Conservation (phyloP, 352 stramenopile genomes). For the Globisporangium megalacanthum region DNA sequence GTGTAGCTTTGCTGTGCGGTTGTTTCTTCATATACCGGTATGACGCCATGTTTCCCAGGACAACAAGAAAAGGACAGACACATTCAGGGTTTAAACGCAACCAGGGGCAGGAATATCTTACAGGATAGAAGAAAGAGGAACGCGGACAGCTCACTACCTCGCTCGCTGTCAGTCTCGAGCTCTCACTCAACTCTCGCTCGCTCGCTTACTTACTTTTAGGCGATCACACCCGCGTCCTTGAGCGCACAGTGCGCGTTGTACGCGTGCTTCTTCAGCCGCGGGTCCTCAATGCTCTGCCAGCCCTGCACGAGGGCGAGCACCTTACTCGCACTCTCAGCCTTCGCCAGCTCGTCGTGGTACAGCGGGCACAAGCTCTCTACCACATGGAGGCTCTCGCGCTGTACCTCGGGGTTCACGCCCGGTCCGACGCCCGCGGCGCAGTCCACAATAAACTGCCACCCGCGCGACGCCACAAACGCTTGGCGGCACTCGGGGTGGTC, state of each 20-base stretch:
- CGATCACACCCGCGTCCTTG: constrained; percentile 71
- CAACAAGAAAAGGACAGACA: neutral
- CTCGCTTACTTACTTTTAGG: constrained; percentile 19
- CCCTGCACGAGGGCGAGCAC: constrained; percentile 65
- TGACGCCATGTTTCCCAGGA: no score
- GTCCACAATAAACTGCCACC: constrained; percentile 82
- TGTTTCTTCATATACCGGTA: neutral
- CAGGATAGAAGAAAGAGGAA: neutral
- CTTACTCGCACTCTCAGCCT: constrained; percentile 45
- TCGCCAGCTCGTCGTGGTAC: constrained; percentile 77
- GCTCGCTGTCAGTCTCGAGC: constrained; percentile 2
- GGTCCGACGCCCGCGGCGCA: constrained; percentile 49
- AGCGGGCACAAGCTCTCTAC: constrained; percentile 80
- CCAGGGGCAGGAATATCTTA: neutral
- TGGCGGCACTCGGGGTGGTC: constrained; percentile 82
- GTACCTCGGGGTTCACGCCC: constrained; percentile 61
- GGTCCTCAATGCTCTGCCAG: constrained; percentile 82
- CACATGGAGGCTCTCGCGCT: constrained; percentile 82
- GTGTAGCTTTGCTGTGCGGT: constrained; percentile 27
- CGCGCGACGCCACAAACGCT: constrained; percentile 72
- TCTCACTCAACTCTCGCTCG: constrained; percentile 5
- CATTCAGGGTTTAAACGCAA: neutral
- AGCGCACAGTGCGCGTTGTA: constrained; percentile 75
- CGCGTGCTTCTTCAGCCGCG: constrained; percentile 81
- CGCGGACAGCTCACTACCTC: constrained; percentile 8